phyloP scores from a whole-genome alignment of 2,329 filamentous ascomycete species.

The Plenodomus biglobosus region DNA sequence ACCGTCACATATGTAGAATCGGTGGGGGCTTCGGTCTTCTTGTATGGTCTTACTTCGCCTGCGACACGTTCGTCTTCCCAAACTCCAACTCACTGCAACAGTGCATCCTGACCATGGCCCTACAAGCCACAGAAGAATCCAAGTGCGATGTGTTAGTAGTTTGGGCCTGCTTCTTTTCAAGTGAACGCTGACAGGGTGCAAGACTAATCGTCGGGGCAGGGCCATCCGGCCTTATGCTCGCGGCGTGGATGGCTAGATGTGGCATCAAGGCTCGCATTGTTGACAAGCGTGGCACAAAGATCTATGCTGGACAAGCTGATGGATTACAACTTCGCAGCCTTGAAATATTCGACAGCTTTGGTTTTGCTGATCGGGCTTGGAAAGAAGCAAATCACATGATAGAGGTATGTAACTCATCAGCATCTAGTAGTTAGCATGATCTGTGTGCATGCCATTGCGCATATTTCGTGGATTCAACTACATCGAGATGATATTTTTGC shows the following conservation, averaged over 20 bases:
- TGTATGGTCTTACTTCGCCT: too few species aligned
- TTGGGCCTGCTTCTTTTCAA: neutral
- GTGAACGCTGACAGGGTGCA: neutral
- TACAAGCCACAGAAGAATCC: neutral
- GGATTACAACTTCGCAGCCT: constrained; percentile 48
- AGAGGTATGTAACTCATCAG: constrained; percentile 53
- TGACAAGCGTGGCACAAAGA: constrained; percentile 47
- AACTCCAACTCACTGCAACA: neutral
- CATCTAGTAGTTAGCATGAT: neutral
- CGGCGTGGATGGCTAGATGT: constrained; percentile 46
- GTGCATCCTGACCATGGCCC: neutral
- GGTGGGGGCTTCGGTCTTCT: too few species aligned
- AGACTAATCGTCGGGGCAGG: neutral
- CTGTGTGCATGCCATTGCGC: too few species aligned
- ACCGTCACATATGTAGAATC: neutral
- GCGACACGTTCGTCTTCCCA: too few species aligned
- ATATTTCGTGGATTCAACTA: too few species aligned
- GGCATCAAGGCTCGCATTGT: constrained; percentile 47
- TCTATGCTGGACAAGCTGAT: constrained; percentile 47
- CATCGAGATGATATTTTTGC: too few species aligned
- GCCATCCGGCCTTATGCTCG: constrained; percentile 39
- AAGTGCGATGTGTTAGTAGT: neutral
- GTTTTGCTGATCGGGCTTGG: constrained; percentile 64
- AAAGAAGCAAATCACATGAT: constrained; percentile 69
- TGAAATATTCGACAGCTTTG: constrained; percentile 62